Evolutionary conservation across 768 basidiomycete genomes (phyloP).

Genomic region (Flagelloscypha sp.): DNA sequence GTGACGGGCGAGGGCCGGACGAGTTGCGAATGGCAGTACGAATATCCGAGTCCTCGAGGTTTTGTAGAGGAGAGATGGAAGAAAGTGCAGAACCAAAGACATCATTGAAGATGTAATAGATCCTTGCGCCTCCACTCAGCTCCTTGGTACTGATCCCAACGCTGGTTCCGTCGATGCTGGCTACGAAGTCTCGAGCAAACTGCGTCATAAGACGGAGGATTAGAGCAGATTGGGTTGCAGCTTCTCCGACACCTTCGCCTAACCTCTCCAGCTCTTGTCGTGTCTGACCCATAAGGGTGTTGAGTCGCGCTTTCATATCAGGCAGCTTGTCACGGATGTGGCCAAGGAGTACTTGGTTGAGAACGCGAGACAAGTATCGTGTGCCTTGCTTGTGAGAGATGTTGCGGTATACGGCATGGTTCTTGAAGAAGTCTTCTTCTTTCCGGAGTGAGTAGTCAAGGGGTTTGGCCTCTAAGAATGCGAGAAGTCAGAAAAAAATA

Average conservation of each 20-base stretch:
- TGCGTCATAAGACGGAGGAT: constrained; percentile 97
- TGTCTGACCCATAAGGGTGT: constrained; percentile 97
- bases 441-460: constrained; percentile 78
- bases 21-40: constrained; percentile 98
- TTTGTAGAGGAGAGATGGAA: constrained; percentile 83
- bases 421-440: constrained; percentile 87
- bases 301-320: constrained; percentile 97
- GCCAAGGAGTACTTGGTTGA: constrained; percentile 93
- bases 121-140: constrained; percentile 92
- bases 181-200: constrained; percentile 93
- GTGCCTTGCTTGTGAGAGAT: constrained; percentile 98
- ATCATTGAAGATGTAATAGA: constrained; percentile 99
- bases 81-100: constrained; percentile 90
- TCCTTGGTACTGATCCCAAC: constrained; percentile 97
- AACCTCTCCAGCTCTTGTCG: constrained; percentile 97
- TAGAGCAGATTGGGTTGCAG: constrained; percentile 61
- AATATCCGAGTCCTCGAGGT: constrained; percentile 90
- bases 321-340: constrained; percentile 98
- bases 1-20: constrained; percentile 89
- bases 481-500: too few species aligned
- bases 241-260: constrained; percentile 66
- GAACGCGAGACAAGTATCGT: constrained; percentile 82
- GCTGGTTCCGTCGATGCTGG: constrained; percentile 95
- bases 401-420: constrained; percentile 87
- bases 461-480: constrained; percentile 69